These are phyloP conservation scores for Chlorella sorokiniana DNA, from an alignment of 139 green algal species.

Conservation along the genomic window DNA sequence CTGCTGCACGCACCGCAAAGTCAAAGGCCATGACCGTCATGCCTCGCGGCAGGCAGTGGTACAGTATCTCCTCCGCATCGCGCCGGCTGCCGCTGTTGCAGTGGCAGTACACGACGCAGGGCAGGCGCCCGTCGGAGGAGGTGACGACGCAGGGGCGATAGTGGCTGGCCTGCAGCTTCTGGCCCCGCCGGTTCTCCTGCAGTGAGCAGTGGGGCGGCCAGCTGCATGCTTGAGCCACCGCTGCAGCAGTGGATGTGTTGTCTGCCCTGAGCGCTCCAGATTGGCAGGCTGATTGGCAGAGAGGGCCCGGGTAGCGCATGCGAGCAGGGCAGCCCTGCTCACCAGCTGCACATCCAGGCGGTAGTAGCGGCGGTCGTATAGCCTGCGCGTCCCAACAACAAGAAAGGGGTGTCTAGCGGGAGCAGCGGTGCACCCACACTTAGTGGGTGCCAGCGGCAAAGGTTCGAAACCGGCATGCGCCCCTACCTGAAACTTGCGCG, in stretches of 20 bases:
- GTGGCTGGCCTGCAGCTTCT: slow-evolving; percentile 78
- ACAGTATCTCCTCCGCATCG: slow-evolving; percentile 85
- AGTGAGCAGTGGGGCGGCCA: neutral
- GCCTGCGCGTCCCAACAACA: neutral
- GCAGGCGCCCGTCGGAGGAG: slow-evolving; percentile 52
- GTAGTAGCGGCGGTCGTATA: slow-evolving; percentile 41
- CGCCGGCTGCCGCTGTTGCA: slow-evolving; percentile 87
- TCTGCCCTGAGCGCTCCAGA: too few species aligned
- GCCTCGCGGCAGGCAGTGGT: slow-evolving; percentile 71
- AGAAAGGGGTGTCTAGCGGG: too few species aligned
- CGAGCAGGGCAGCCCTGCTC: too few species aligned
- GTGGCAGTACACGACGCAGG: slow-evolving; percentile 88
- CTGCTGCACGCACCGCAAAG: slow-evolving; percentile 68
- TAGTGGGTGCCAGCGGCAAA: too few species aligned
- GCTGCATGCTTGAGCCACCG: too few species aligned
- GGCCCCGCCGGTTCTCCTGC: slow-evolving; percentile 70
- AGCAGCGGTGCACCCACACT: too few species aligned
- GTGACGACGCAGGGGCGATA: slow-evolving; percentile 57
- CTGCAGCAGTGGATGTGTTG: neutral
- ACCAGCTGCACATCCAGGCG: slow-evolving; percentile 61
- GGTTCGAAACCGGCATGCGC: neutral
- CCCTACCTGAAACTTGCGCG: slow-evolving; percentile 45
- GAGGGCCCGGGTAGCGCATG: neutral
- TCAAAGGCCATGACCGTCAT: slow-evolving; percentile 87
- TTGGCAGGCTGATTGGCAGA: too few species aligned